Base-by-base conservation (phyloP, 2,329 filamentous ascomycete species). In the Colletotrichum salicis region DNA sequence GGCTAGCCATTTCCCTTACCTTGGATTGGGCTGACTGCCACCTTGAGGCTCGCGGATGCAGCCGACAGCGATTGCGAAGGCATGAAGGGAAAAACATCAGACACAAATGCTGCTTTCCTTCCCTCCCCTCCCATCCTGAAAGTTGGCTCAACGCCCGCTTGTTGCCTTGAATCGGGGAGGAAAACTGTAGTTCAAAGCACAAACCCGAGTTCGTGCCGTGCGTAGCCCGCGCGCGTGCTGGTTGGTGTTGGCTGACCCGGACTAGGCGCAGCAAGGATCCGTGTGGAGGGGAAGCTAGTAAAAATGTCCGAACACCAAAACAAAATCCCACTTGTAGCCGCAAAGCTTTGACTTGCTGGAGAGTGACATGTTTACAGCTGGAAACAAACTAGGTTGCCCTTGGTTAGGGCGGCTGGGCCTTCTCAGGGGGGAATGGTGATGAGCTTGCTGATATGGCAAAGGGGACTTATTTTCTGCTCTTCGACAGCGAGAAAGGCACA, bases 181-280 rank as follows among this genome's bases (percentile, higher is more conserved):
- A n/a, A 37, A 45, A 13, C 15, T 37, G 19, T 45, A 4, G 29
- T 41, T 19, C 37, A 67, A 29, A 63, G 54, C 69, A 71, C 59
- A 54, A 69, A 41, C 65, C 69, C 19, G 10, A 35, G 3, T 29
- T 56, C 24, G 64, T 71, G 45, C 65, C 54, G 65, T 69, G 65
- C 62, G 51, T 11, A 13, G 31, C 48, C 45, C 64, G 68, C 57
- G 64, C 52, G 68, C 45, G 48, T 37, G 59, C 29, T 22, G 66
- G 52, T n/a, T 64, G 52, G 33, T 29, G 8, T 52, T 51, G 57
- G 37, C 57, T 27, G 48, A 52, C 29, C 54, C n/a, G 35, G 19
- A 52, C 19, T 62, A 33, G 37, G 29, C 58, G 61, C 15, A 48
- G 54, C 64, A 71, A n/a, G 58, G 58, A 69, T 69, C 35, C 54